Base-by-base conservation (phyloP, 2,329 filamentous ascomycete genomes). In the Fusarium chaquense region DNA sequence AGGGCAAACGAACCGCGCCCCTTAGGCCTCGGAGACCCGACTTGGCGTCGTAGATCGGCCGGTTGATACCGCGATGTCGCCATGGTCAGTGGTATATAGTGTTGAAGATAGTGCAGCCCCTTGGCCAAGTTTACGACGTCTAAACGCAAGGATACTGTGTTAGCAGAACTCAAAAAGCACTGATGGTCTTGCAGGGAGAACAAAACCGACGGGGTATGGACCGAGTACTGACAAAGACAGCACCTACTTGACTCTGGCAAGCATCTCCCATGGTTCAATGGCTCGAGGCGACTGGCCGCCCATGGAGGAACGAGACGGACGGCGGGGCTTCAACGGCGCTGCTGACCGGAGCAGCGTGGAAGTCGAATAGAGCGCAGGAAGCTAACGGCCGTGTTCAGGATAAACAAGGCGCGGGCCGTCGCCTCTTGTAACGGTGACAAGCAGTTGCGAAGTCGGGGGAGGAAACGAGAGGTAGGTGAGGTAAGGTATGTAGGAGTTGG, bases 1-100 rank as follows among this genome's bases (percentile, higher is more conserved):
- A 57, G 46, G 64, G 62, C 24, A 41, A 41, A 81, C 84, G 73
- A 78, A 86, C 85, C 85, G 79, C 85, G 84, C 72, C 82, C 83
- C 76, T 87, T 89, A 30, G 85, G 84, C 77, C 85, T 83, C 40
- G 86, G 86, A 62, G 86, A 88, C 69, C 84, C 85, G 69, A 86
- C 82, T 73, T 85, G 83, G 62, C 84, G 83, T 74, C 83, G 83
- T 67, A 85, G 78, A 75, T 86, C 84, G 75, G 80, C 77, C 65
- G 80, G 72, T 63, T 80, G 78, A 73, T 82, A 83, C 73, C 83
- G 81, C 74, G 82, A 81, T 58, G 83, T 79, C 72, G 83, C 81
- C 83, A 84, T 85, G 73, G 72, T 81, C 72, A 76, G 60, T 73
- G 69, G 61, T 73, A 72, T 64, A 71, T 65, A 71, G 65, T 75